A percentile compares a stretch with the other conserved stretches of the same genome.
Conservation (phyloP, 495 filamentous ascomycete species). For the Trichoderma gamsii region DNA sequence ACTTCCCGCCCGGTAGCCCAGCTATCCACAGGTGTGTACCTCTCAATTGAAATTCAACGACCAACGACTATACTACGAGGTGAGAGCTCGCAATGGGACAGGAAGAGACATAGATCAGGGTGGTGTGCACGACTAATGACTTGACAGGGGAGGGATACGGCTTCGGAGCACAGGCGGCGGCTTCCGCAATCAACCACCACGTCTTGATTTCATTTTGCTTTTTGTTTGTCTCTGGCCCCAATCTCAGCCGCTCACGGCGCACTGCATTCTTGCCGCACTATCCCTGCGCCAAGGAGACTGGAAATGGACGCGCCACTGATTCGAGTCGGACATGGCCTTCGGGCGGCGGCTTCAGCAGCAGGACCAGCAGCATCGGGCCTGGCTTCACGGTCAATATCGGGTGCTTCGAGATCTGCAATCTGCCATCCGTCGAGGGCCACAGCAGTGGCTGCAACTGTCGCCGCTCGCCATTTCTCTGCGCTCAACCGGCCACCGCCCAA, state of each 20-base stretch:
- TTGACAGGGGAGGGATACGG: not conserved
- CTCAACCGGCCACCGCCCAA: slow-evolving; percentile 75
- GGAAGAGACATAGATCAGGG: not conserved
- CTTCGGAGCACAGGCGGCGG: not conserved
- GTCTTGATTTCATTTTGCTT: not conserved
- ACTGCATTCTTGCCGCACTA: not conserved
- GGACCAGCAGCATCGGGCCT: not conserved
- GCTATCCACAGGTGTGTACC: not conserved
- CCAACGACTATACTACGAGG: not conserved
- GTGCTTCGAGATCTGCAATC: not conserved
- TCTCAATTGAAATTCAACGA: not conserved
- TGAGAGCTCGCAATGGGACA: not conserved
- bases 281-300: not conserved
- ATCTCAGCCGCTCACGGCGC: not conserved
- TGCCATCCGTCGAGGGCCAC: not conserved
- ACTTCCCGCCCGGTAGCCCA: too few species aligned
- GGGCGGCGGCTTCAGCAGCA: not conserved
- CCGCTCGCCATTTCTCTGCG: slow-evolving; percentile 55
- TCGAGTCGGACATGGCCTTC: not conserved
- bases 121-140: not conserved
- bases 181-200: not conserved
- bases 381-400: not conserved
- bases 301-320: slow-evolving; percentile 2
- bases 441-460: not conserved
- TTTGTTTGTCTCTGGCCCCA: not conserved